Conservation (phyloP, 2,329 filamentous ascomycete genomes). For the Knoxdaviesia proteae region DNA sequence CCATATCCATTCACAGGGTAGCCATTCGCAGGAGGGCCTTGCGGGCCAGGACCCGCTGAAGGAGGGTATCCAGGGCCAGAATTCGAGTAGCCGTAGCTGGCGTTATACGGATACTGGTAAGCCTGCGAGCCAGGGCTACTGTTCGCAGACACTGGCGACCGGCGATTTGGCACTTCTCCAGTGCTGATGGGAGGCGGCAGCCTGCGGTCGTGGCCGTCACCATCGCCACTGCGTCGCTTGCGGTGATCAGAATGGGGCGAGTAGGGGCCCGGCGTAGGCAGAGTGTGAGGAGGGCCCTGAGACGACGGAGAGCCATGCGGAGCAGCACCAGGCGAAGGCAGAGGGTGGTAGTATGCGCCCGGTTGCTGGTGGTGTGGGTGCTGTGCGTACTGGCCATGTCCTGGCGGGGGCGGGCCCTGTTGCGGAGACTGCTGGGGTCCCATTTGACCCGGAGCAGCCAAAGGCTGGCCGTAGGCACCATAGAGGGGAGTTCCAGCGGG, state of each 20-base stretch:
- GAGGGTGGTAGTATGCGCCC: not conserved
- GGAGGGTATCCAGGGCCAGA: not conserved
- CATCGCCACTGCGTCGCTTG: conserved; percentile 16
- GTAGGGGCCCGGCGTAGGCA: conserved; percentile 22
- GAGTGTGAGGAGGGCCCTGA: conserved; percentile 17
- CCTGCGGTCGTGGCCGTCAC: conserved; percentile 20
- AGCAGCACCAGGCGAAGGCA: conserved; percentile 6
- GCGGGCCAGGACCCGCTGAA: conserved; percentile 1
- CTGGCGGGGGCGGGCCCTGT: conserved; percentile 7
- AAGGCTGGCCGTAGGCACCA: conserved; percentile 35
- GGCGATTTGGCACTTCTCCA: conserved; percentile 27
- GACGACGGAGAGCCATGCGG: conserved; percentile 16
- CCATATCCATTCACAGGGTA: not conserved
- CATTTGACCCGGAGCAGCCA: conserved; percentile 12
- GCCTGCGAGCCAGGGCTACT: conserved; percentile 23
- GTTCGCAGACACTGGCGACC: conserved; percentile 26
- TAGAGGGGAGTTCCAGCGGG: conserved; percentile 34
- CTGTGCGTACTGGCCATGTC: conserved; percentile 3
- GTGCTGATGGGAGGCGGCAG: conserved; percentile 21
- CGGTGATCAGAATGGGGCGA: conserved; percentile 17
- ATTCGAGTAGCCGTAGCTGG: not conserved
- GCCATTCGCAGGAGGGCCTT: conserved; percentile 2
- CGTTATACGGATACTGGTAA: conserved; percentile 17
- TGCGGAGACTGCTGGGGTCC: conserved; percentile 3
- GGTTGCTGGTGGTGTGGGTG: not conserved